Evolutionary conservation across 345 rosid species (phyloP).

Genomic region (Excoecaria cochinchinensis): DNA sequence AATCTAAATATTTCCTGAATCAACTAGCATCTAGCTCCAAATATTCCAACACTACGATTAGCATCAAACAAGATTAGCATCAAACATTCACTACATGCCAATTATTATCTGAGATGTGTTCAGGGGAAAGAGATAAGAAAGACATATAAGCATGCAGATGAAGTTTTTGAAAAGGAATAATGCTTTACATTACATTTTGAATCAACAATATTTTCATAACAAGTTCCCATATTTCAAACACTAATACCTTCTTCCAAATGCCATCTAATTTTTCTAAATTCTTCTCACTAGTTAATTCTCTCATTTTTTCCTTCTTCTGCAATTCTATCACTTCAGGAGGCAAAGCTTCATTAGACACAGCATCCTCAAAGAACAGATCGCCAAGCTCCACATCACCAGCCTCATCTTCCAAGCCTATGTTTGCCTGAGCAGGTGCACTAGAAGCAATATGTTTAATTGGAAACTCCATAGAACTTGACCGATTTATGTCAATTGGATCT

Average conservation of each 20-base stretch:
- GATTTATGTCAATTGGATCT: conserved; percentile 30
- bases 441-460: conserved; percentile 31
- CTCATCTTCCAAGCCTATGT: conserved; percentile 34
- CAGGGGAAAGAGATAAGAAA: not conserved
- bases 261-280: conserved; percentile 73
- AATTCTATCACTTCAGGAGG: conserved; percentile 54
- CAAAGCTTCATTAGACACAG: conserved; percentile 33
- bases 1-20: not conserved
- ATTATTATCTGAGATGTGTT: not conserved
- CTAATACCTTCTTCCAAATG: conserved; percentile 87
- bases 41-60: not conserved
- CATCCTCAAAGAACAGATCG: conserved; percentile 59
- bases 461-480: conserved; percentile 36
- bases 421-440: conserved; percentile 28
- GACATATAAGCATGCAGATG: not conserved
- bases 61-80: not conserved
- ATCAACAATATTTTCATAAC: conserved; percentile 4
- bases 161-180: conserved; percentile 1
- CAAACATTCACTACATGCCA: not conserved
- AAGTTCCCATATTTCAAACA: conserved; percentile 14
- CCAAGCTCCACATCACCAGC: conserved; percentile 67
- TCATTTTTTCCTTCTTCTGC: conserved; percentile 67
- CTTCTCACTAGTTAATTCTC: conserved; percentile 56
- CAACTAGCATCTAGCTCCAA: not conserved
- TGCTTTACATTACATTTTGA: not conserved